Evolutionary conservation across 768 basidiomycete genomes (phyloP).

Genomic region (Lentinula guzmanii): DNA sequence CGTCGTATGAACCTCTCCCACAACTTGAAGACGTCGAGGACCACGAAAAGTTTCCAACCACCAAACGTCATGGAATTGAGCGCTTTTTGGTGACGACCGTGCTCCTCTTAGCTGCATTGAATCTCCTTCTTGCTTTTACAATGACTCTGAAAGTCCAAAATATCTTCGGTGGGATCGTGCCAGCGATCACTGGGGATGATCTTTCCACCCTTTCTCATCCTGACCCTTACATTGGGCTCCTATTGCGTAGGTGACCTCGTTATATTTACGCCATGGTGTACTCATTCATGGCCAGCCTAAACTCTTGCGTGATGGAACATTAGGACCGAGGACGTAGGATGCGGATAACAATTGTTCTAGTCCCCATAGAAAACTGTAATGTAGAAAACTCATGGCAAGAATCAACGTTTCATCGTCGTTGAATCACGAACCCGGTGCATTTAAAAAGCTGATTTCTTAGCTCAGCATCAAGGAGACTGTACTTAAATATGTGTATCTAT

Average conservation of each 20-base stretch:
- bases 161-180: neutral
- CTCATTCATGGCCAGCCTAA: neutral
- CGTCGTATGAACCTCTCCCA: neutral
- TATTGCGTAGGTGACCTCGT: neutral
- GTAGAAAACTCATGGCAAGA: neutral
- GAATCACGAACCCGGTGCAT: neutral
- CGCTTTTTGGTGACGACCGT: neutral
- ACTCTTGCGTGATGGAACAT: neutral
- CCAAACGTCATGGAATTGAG: neutral
- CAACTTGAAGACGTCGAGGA: neutral
- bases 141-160: neutral
- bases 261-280: neutral
- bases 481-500: neutral
- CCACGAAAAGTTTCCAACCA: neutral
- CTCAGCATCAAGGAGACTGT: neutral
- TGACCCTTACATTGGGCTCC: conserved; percentile 10
- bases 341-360: neutral
- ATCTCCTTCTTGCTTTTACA: conserved; percentile 3
- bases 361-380: neutral
- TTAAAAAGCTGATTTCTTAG: neutral
- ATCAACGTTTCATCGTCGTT: neutral
- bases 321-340: neutral
- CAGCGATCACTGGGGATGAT: neutral
- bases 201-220: conserved; percentile 5
- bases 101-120: neutral